Base-by-base conservation (phyloP, 2,329 filamentous ascomycete genomes). In the Tolypocladium guangdongense region DNA sequence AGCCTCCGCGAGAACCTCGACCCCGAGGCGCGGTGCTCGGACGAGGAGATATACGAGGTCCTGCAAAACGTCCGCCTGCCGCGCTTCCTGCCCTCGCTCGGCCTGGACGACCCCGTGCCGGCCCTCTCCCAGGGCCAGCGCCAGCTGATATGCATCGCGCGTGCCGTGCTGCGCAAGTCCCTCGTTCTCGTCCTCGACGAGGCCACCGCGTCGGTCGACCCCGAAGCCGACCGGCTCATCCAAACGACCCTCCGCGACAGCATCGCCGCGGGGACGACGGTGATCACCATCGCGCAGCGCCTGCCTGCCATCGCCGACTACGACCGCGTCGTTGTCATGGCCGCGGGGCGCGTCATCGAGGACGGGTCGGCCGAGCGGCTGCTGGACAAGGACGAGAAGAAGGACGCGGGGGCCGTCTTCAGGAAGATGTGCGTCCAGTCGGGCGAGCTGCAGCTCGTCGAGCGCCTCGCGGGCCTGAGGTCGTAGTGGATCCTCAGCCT, bases 141-240 rank as follows among this genome's bases (percentile, higher is more conserved):
- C 20, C 86, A 88, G 63, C 73, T 89, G 30, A 84, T 88, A 76
- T 84, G 86, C 1, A 71, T 90, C 0, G 85, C 85, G 0, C 78
- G 86, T 1, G 86, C 86, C 0, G 73, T 90, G 5, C 83, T 89
- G 1, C 78, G 83, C 38, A 75, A 79, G 22, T 81, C 80, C 0
- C 81, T 82, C 55, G 87, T 90, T 61, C 86, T 90, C 57, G 78
- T 90, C 20, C 88, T 85, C 61, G 86, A 90, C 66, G 86, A 90
- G 64, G 86, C 86, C 1, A 90, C 86, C 0, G 82, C 79, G 1
- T 80, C 76, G 0, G 82, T 88, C 4, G 86, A 89, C 60, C 83
- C 86, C 62, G 85, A 88, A 59, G 88, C 84, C 0, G 86, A 90
- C 57, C 77, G 81, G 57, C 84, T 84, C 68, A 87, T 90, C 55